Evolutionary conservation across 2,329 filamentous ascomycete species (phyloP), one percentile per base, ranked within the genome.

Genomic region (Nothophoma quercina): DNA sequence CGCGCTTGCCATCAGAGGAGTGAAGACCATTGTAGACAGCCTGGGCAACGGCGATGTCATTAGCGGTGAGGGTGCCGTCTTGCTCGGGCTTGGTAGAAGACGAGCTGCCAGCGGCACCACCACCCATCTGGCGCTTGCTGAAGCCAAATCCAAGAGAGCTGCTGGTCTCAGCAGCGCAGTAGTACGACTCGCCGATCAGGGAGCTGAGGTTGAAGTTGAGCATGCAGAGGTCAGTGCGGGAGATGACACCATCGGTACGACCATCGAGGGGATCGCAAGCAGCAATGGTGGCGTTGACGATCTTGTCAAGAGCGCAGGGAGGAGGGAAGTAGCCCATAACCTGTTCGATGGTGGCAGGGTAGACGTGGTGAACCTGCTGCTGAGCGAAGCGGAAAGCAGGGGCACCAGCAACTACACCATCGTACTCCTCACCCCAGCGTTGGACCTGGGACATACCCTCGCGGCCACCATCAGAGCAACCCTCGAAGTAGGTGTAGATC

Each of bases 211-310:
- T 75, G 64, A 78, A 80, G 42, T 78, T 61, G 3, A 79, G 59
- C 51, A 70, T 73, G 72, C 79, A 82, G 7, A 81, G 72, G 47
- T 81, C 79, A 0, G 75, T 77, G 7, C 80, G 74, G 5, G 77
- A 72, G 38, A 85, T 75, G 7, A 85, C 80, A 10, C 83, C 82
- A 46, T 85, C 83, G 1, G 73, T 75, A 34, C 75, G 75, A 4
- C 83, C 83, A 51, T 85, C 83, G 7, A 85, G 72, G 6, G 76
- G 69, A 54, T 86, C 83, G 43, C 83, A 86, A 22, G 78, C 78
- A 1, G 73, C 71, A 40, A 85, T 83, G 7, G 83, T 85, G 33
- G 75, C 71, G 60, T 83, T 85, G 18, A 81, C 75, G 35, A 85
- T 83, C 63, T 78, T 79, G 10, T 75, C 70, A 12, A 84, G 60